Evolutionary conservation across 805 yeast species (phyloP).

Genomic region (Ogataea trehalophila): DNA sequence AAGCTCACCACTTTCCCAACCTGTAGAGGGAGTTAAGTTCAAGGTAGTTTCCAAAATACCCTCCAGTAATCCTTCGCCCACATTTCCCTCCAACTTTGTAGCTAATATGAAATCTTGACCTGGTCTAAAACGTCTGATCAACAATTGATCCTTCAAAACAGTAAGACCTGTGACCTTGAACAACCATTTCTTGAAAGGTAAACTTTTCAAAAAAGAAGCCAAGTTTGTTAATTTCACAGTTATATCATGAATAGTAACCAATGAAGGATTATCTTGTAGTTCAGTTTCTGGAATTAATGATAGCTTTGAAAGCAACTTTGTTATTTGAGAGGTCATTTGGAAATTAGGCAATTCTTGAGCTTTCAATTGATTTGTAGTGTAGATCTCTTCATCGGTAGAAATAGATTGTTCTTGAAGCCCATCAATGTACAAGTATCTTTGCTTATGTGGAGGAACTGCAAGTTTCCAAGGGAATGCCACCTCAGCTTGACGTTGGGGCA

Average conservation of each 20-base stretch:
- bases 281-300: constrained; percentile 2
- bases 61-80: constrained; percentile 39
- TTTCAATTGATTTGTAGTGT: constrained; percentile 20
- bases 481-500: constrained; percentile 54
- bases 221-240: constrained; percentile 44
- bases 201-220: constrained; percentile 53
- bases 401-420: constrained; percentile 42
- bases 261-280: constrained; percentile 14
- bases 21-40: constrained; percentile 71
- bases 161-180: constrained; percentile 54
- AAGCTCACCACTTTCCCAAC: constrained; percentile 84
- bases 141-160: constrained; percentile 59
- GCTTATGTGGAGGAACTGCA: constrained; percentile 92
- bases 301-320: constrained; percentile 12
- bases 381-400: constrained; percentile 30
- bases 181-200: constrained; percentile 68
- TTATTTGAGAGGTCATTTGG: constrained; percentile 19
- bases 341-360: constrained; percentile 57
- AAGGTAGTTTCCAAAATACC: constrained; percentile 74
- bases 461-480: constrained; percentile 77
- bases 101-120: constrained; percentile 94
- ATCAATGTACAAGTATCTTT: constrained; percentile 78
- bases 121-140: constrained; percentile 87
- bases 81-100: constrained; percentile 39
- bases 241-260: constrained; percentile 11